Evolutionary conservation across 176 grass and related monocot genomes (phyloP), one percentile per base, ranked within the genome.

Genomic region (Musa beccarii): DNA sequence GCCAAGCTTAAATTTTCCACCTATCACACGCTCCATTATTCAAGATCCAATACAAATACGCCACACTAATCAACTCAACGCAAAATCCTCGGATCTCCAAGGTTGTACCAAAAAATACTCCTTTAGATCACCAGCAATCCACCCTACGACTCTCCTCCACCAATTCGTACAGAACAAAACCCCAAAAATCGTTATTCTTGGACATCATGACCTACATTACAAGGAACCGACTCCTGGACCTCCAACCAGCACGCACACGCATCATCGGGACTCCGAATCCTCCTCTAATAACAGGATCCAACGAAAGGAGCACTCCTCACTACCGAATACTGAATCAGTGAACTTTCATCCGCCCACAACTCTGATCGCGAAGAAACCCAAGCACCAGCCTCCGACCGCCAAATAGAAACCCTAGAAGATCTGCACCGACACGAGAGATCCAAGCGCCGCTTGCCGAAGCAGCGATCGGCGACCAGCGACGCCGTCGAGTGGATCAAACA

Each of bases 1-100:
- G 28, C 89, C 83, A 51, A 86, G 89, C 83, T 92, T 92, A 76
- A 88, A 92, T 79, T 86, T 92, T 67, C 86, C 86, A 12, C 89
- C 89, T 21, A 92, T 76, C 26, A 88, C 69, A 80, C 86, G 83
- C 71, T 92, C 89, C 89, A 92, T 92, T 1, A 66, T 67, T 67
- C 16, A 43, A 15, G 65, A 67, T 67, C 65, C 25, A 67, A 13
- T 12, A 10, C 23, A 14, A 29, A 28, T 29, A 29, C 23, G 1
- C 64, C 64, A 34, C n/a, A 67, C 26, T 6, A 67, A 25, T 67
- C 65, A 12, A 67, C 24, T 10, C 11, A 29, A 11, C 13, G 34
- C 25, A 34, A 34, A 34, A 16, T 4, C n/a, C 65, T 29, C 65
- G 15, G 65, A 34, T 67, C 65, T 67, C 65, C 34, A 43, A 29